Evolutionary conservation across 768 basidiomycete species (phyloP).

Genomic region (Podaxis sp.): DNA sequence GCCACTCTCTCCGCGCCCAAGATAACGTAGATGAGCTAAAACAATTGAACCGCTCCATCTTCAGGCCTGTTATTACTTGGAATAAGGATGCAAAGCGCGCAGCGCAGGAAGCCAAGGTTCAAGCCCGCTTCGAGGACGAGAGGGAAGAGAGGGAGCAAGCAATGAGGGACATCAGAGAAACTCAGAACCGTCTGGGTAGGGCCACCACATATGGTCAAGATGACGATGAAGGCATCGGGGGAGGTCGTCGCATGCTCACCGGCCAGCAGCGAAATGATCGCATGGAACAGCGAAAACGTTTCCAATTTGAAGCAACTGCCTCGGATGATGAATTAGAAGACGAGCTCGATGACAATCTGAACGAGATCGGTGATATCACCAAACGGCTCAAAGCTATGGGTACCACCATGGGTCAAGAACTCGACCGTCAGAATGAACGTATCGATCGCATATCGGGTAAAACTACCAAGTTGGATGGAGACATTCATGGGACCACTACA

Average conservation of each 20-base stretch:
- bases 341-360: slow-evolving; percentile 88
- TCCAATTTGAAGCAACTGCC: slow-evolving; percentile 87
- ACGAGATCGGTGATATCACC: slow-evolving; percentile 78
- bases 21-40: slow-evolving; percentile 94
- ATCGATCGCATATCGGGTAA: slow-evolving; percentile 79
- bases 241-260: slow-evolving; percentile 42
- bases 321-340: slow-evolving; percentile 95
- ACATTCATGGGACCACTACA: slow-evolving; percentile 79
- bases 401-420: slow-evolving; percentile 81
- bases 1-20: slow-evolving; percentile 81
- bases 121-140: slow-evolving; percentile 86
- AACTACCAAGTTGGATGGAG: slow-evolving; percentile 70
- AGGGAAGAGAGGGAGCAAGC: slow-evolving; percentile 79
- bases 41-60: slow-evolving; percentile 92
- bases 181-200: slow-evolving; percentile 79
- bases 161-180: slow-evolving; percentile 82
- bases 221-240: slow-evolving; percentile 43
- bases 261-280: slow-evolving; percentile 50
- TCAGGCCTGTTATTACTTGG: slow-evolving; percentile 86
- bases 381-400: slow-evolving; percentile 79
- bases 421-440: slow-evolving; percentile 81
- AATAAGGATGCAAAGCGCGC: slow-evolving; percentile 92
- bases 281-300: slow-evolving; percentile 76
- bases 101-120: slow-evolving; percentile 81
- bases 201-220: slow-evolving; percentile 63